Evolutionary conservation across 805 yeast species (phyloP), one percentile per base, ranked within the genome.

Genomic region (Nakazawaea wickerhamii): DNA sequence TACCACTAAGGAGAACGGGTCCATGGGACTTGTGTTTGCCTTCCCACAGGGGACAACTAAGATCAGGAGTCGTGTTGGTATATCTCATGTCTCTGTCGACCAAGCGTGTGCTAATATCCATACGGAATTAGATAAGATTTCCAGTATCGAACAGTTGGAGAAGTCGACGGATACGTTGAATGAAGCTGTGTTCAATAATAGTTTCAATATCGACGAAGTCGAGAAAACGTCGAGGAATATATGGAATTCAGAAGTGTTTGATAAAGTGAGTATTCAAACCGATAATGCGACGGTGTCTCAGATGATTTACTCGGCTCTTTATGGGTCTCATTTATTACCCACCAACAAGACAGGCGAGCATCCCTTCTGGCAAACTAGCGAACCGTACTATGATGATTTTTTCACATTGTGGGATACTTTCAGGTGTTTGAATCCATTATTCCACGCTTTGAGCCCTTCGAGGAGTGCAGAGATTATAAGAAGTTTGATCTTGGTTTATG

Each of bases 321-420:
- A 63, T 37, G 62, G 64, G 2, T 35, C 58, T 20, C 61, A 57
- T 45, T 48, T 61, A 20, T 39, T 60, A 41, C 66, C 67, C 3
- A 49, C 63, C 18, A 57, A 61, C 41, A 51, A 56, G 41, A 60
- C 65, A 0, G 66, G 64, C 6, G 66, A 60, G 40, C 55, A 54
- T 38, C 61, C 60, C 9, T 31, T 51, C 20, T 60, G 64, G 64
- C 18, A 44, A 4, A 38, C 50, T 1, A 22, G 38, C 5, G 55
- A 52, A 30, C 59, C 61, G 3, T 63, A 62, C 41, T 61, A 61
- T 43, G 67, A 63, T 52, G 63, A 65, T 38, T 55, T 65, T 63
- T 55, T 58, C 46, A 55, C 71, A 41, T 52, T 65, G 36, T 57
- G 69, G 70, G 63, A 68, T 52, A 54, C 66, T 15, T 60, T 67